Evolutionary conservation across 148 eudicot genomes (phyloP), one percentile per base, ranked within the genome.

Genomic region (Diospyros lotus): DNA sequence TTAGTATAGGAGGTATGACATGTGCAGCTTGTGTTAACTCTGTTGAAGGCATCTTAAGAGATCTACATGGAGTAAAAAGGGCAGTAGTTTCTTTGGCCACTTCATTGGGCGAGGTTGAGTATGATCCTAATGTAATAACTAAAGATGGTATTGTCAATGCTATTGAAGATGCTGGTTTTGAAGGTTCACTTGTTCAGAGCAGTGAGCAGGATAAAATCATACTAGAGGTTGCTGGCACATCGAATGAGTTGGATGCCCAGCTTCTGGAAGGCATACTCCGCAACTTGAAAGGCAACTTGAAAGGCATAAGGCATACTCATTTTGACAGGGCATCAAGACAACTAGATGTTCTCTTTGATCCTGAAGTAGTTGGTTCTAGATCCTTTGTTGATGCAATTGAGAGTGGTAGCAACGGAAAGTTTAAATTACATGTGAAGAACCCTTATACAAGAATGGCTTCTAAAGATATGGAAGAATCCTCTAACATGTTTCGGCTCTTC

Each of bases 91-190:
- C 96, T 40, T 82, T 92, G 79, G 83, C 99, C 61, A 95, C 99
- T 18, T 89, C 97, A 43, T 76, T 95, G 78, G 99, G 97, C 53
- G 99, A 95, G 77, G 97, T 95, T 62, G 94, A 95, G 70, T 95
- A 95, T 87, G 93, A 91, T 82, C 88, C 96, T 60, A 63, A 75
- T 66, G 64, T 86, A 75, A 80, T 84, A 43, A 84, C 80, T 69
- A 95, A 95, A 78, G 96, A 95, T 71, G 96, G 87, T 60, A 92
- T 95, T 63, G 79, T 91, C 39, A 85, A 77, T 70, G 94, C 97
- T 67, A 90, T 95, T 74, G 97, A 95, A 89, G 99, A 92, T 82
- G 96, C 99, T 75, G 99, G 99, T 69, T 95, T 95, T 81, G 99
- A 95, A 66, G 97, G 85, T 76, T 87, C 99, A 75, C 88, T 95